Evolutionary conservation across 371 early-diverging fungal genomes (phyloP), one percentile per base, ranked within the genome.

Genomic region (Apophysomyces elegans): DNA sequence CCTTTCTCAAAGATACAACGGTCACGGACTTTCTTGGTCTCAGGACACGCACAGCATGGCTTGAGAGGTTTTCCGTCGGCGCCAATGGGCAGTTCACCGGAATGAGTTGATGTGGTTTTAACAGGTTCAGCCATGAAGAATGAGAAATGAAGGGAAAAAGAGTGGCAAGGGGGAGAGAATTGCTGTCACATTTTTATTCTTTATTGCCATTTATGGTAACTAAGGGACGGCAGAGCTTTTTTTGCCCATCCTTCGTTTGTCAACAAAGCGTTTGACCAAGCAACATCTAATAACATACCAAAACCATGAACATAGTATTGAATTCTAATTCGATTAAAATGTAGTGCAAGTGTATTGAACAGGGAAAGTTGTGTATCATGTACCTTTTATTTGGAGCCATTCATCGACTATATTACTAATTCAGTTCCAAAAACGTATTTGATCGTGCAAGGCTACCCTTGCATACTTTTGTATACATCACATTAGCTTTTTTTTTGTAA

Each of bases 31-130:
- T 90, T 91, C 70, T 96, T 92, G 11, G 98, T 97, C 65, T 97
- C 98, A 16, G 95, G 95, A 74, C 98, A 98, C 11, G 95, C 95
- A 73, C 97, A 97, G 87, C 98, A 98, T 26, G 98, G 97, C 84
- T 96, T 97, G 73, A 89, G 77, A 46, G 85, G 86, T 64, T 88
- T 87, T 61, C 87, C 88, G 61, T 88, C 88, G 57, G 73, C 68
- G 36, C 80, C 83, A 45, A 80, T 72, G 44, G 83, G 83, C 18
- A 83, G 73, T 59, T 73, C 69, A 57, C 83, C 80, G 37, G 83
- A 82, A 47, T 73, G 71, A 6, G 79, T 79, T 13, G 75, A 78
- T 1, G 78, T 75, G n/a, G 80, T 78, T 61, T 79, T 79, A 50
- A 78, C 65, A 43, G 76, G 26, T 72, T 79, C 74, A 50, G 76